These are phyloP conservation scores for Suhomyces faveliae DNA, from an alignment of 805 yeast genomes.

Conservation along the genomic window DNA sequence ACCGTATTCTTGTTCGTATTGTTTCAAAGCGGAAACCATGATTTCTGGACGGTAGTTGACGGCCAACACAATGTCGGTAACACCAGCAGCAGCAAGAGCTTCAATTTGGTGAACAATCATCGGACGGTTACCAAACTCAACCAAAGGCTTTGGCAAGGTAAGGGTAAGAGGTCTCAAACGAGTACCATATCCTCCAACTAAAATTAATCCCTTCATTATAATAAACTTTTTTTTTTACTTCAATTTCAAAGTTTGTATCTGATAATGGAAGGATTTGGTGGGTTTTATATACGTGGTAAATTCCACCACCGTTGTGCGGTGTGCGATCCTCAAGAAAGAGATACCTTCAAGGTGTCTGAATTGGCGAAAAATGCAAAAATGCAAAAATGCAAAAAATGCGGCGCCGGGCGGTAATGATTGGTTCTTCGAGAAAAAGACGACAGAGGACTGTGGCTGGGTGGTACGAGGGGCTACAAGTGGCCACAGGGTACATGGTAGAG, in stretches of 20 bases:
- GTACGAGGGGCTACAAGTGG: not conserved
- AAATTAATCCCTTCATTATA: conserved; percentile 91
- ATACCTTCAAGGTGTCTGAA: not conserved
- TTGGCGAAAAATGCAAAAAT: conserved; percentile 1
- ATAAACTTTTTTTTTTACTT: conserved; percentile 9
- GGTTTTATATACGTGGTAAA: not conserved
- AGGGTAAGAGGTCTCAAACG: conserved; percentile 98
- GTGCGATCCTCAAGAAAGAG: not conserved
- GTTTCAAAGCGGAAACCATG: conserved; percentile 91
- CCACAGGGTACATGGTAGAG: not conserved
- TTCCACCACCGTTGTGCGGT: not conserved
- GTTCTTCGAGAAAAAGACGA: not conserved
- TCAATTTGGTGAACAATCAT: conserved; percentile 99
- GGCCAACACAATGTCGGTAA: conserved; percentile 96
- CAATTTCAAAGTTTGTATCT: not conserved
- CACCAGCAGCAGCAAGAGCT: conserved; percentile 97
- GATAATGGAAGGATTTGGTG: not conserved
- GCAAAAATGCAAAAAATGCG: not conserved
- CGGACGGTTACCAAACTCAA: conserved; percentile 98
- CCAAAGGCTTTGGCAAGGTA: conserved; percentile 94
- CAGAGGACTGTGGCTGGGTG: not conserved
- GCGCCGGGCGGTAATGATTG: not conserved
- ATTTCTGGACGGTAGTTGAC: conserved; percentile 99
- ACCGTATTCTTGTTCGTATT: conserved; percentile 94
- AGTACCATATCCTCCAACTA: conserved; percentile 99